These are phyloP conservation scores for Aphanomyces astaci DNA, from an alignment of 352 stramenopile genomes.

Conservation along the genomic window DNA sequence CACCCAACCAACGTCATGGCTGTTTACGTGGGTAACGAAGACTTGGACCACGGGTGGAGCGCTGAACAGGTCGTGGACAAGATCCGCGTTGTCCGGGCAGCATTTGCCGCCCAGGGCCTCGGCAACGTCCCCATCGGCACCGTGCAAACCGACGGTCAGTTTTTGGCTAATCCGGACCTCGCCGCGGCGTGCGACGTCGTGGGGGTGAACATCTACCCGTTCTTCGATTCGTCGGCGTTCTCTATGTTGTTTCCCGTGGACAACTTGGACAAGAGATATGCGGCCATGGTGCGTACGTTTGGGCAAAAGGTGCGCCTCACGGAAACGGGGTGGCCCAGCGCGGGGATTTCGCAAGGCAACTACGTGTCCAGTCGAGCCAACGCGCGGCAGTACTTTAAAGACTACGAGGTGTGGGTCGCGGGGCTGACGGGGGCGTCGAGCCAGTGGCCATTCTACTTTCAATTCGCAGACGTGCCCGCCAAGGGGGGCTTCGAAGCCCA, in stretches of 20 bases:
- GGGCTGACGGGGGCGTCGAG: slow-evolving; percentile 24
- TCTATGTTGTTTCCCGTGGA: slow-evolving; percentile 17
- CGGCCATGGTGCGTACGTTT: slow-evolving; percentile 35
- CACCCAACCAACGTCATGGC: slow-evolving; percentile 35
- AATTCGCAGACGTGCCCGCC: slow-evolving; percentile 47
- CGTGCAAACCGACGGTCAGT: slow-evolving; percentile 43
- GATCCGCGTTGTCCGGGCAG: slow-evolving; percentile 28
- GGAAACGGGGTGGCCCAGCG: slow-evolving; percentile 30
- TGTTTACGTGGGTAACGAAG: slow-evolving; percentile 73
- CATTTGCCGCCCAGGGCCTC: slow-evolving; percentile 21
- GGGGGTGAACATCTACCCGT: slow-evolving; percentile 38
- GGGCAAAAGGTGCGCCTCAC: slow-evolving; percentile 28
- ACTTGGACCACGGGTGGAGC: slow-evolving; percentile 43
- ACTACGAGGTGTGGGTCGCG: slow-evolving; percentile 32
- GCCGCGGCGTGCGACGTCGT: slow-evolving; percentile 33
- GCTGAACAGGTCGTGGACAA: slow-evolving; percentile 40
- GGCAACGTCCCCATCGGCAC: slow-evolving; percentile 45
- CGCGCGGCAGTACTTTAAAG: slow-evolving; percentile 36
- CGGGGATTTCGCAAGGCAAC: slow-evolving; percentile 23
- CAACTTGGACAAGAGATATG: slow-evolving; percentile 33
- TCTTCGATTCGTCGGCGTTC: slow-evolving; percentile 33
- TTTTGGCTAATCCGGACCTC: slow-evolving; percentile 29
- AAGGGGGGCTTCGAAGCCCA: slow-evolving; percentile 39
- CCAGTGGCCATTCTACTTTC: slow-evolving; percentile 42
- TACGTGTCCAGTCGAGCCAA: slow-evolving; percentile 22